A percentile compares a stretch with the other conserved stretches of the same genome.
Conservation (phyloP, 192 early-diverging fungal species). For the Umbelopsis ramanniana region DNA sequence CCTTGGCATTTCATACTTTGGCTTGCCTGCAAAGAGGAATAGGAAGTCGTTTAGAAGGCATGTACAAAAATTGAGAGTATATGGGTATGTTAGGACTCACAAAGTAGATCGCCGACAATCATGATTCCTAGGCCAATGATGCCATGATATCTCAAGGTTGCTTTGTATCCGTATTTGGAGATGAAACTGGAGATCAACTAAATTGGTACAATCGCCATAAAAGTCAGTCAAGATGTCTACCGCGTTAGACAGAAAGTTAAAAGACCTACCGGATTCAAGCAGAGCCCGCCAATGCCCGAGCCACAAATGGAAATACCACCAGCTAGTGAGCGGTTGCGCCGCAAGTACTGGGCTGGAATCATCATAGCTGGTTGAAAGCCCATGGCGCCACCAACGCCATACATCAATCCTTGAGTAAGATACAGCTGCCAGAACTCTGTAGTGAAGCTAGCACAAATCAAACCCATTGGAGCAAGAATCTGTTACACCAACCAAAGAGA, state of each 20-base stretch:
- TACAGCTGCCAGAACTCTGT: slow-evolving; percentile 71
- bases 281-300: slow-evolving; percentile 67
- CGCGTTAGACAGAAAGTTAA: not conserved
- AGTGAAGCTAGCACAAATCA: slow-evolving; percentile 62
- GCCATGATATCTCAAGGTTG: slow-evolving; percentile 31
- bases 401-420: slow-evolving; percentile 65
- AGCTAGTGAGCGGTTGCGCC: slow-evolving; percentile 56
- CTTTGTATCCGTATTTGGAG: slow-evolving; percentile 27
- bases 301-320: slow-evolving; percentile 70
- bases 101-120: not conserved
- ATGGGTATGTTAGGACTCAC: not conserved
- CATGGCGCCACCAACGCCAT: slow-evolving; percentile 60
- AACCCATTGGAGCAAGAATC: slow-evolving; percentile 53
- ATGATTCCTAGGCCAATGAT: slow-evolving; percentile 31
- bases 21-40: not conserved
- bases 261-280: slow-evolving; percentile 50
- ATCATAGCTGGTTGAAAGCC: slow-evolving; percentile 62
- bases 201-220: not conserved
- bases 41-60: not conserved
- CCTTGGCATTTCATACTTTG: not conserved
- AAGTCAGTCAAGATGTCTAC: not conserved
- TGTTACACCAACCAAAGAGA: not conserved
- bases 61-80: not conserved
- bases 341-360: slow-evolving; percentile 69
- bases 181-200: slow-evolving; percentile 22